Conservation (phyloP, 225 moss, liverwort and hornwort species). For the Asterella californica region DNA sequence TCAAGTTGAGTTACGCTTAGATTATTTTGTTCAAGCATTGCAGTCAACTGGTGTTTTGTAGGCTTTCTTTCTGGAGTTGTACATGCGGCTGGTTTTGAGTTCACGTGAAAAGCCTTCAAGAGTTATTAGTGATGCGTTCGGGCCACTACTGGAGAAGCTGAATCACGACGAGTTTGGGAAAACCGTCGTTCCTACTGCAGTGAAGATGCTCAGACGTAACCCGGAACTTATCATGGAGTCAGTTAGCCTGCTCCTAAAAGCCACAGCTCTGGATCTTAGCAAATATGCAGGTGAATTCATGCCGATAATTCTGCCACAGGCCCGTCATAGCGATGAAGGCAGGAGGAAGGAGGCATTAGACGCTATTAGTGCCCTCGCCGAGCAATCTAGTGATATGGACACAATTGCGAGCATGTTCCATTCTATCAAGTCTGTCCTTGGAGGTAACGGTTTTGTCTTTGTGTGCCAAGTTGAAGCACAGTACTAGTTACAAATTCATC, state of each 20-base stretch:
- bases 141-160: constrained; percentile 68
- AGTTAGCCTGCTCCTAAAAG: constrained; percentile 68
- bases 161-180: constrained; percentile 81
- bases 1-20: background rate
- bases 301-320: constrained; percentile 72
- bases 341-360: constrained; percentile 78
- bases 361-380: constrained; percentile 64
- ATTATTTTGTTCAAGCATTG: background rate
- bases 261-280: constrained; percentile 80
- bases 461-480: background rate
- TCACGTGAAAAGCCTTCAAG: constrained; percentile 65
- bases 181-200: constrained; percentile 66
- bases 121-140: constrained; percentile 73
- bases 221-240: constrained; percentile 97
- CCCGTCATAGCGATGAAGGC: constrained; percentile 86
- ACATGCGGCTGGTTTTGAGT: constrained; percentile 72
- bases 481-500: background rate
- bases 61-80: constrained; percentile 76
- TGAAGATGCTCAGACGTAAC: constrained; percentile 93
- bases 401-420: constrained; percentile 70
- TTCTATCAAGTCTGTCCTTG: constrained; percentile 67
- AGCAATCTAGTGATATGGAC: constrained; percentile 89
- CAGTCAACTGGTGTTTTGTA: constrained; percentile 20
- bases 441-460: constrained; percentile 42
- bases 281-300: constrained; percentile 74